A percentile compares a stretch with the other conserved stretches of the same genome.
These are phyloP conservation scores for Atalantia buxifolia DNA, from an alignment of 345 rosid genomes.

Conservation along the genomic window DNA sequence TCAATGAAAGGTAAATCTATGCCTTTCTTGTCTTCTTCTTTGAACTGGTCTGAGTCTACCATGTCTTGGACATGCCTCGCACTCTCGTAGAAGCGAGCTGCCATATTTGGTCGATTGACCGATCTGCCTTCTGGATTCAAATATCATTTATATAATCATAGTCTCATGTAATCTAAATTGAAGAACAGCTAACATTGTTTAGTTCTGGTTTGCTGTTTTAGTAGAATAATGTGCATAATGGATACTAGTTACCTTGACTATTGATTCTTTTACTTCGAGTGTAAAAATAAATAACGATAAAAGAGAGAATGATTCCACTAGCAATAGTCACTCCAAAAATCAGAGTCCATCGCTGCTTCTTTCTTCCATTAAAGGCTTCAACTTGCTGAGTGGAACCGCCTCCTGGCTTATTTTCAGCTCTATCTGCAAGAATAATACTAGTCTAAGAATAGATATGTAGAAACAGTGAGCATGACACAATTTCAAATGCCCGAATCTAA, in stretches of 20 bases:
- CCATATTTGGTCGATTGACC: constrained; percentile 1
- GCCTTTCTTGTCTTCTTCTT: constrained; percentile 34
- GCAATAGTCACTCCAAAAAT: constrained; percentile 12
- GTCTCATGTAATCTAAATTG: background rate
- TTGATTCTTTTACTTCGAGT: constrained; percentile 6
- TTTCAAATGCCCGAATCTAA: too few species aligned
- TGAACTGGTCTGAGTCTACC: constrained; percentile 21
- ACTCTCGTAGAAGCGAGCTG: constrained; percentile 20
- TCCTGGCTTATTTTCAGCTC: background rate
- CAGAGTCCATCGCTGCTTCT: background rate
- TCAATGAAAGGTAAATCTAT: constrained; percentile 44
- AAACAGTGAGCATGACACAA: background rate
- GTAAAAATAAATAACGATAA: constrained; percentile 2
- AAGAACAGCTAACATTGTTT: background rate
- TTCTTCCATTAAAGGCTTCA: background rate
- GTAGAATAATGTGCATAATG: background rate
- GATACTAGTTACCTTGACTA: constrained; percentile 16
- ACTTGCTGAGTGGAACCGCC: background rate
- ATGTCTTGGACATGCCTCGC: constrained; percentile 30
- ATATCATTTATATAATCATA: background rate
- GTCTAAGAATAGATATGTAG: background rate
- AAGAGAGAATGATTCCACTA: background rate
- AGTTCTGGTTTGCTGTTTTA: background rate
- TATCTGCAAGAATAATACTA: background rate
- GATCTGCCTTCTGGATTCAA: constrained; percentile 19